These are phyloP conservation scores for Phycomyces blakesleeanus DNA, from an alignment of 192 early-diverging fungal species.

Conservation along the genomic window DNA sequence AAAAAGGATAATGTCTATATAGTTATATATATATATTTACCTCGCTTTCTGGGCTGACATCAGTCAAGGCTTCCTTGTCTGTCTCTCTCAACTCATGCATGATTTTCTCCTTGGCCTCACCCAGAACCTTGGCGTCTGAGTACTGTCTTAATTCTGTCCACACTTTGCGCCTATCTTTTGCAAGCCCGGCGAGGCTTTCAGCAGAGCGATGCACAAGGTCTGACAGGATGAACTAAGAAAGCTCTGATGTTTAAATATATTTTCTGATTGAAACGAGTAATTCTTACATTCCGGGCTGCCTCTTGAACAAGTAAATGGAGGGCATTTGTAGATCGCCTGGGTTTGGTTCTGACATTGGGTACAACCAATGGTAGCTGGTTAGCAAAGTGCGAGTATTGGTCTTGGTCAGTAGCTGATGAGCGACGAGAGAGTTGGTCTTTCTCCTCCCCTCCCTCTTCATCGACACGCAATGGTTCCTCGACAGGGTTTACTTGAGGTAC, in stretches of 20 bases:
- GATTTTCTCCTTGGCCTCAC: constrained; percentile 4
- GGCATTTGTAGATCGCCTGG: constrained; percentile 17
- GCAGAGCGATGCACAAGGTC: constrained; percentile 4
- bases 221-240: constrained; percentile 7
- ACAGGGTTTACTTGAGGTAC: too few species aligned
- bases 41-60: constrained; percentile 22
- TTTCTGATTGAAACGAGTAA: neutral
- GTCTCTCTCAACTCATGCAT: constrained; percentile 8
- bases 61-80: constrained; percentile 13
- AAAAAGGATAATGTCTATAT: too few species aligned
- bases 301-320: constrained; percentile 23
- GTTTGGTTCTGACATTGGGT: constrained; percentile 10
- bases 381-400: constrained; percentile 1
- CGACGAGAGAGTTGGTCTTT: neutral
- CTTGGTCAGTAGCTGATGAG: neutral
- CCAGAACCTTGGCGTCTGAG: neutral
- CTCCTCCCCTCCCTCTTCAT: too few species aligned
- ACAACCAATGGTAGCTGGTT: neutral
- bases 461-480: too few species aligned
- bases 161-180: constrained; percentile 16
- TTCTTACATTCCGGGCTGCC: constrained; percentile 3
- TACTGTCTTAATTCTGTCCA: constrained; percentile 6
- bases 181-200: constrained; percentile 3
- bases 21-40: too few species aligned
- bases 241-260: too few species aligned